These are phyloP conservation scores for Fusarium domesticum DNA, from an alignment of 2,329 filamentous ascomycete species.

Conservation along the genomic window DNA sequence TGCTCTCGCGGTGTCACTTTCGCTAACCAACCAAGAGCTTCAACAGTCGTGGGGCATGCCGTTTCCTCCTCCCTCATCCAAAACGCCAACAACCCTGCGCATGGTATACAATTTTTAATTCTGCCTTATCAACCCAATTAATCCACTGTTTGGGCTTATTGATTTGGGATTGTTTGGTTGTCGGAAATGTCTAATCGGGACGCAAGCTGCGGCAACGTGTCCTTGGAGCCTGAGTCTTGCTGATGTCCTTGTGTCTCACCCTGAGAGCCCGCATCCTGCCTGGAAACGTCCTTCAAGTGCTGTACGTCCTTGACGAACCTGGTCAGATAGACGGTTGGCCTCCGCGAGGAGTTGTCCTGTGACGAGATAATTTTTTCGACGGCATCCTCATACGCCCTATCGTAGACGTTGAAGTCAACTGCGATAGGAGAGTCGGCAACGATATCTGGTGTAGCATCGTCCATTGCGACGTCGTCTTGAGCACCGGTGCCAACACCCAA, in stretches of 20 bases:
- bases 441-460: constrained; percentile 43
- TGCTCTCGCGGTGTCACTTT: constrained; percentile 6
- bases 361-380: constrained; percentile 67
- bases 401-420: constrained; percentile 84
- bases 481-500: constrained; percentile 73
- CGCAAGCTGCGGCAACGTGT: constrained; percentile 21
- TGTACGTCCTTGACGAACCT: constrained; percentile 46
- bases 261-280: constrained; percentile 32
- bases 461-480: constrained; percentile 43
- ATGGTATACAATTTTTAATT: constrained; percentile 2
- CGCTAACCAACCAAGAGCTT: constrained; percentile 1
- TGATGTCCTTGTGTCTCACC: constrained; percentile 2
- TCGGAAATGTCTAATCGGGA: constrained; percentile 23
- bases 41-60: constrained; percentile 1
- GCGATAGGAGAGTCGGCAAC: constrained; percentile 83
- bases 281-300: constrained; percentile 37
- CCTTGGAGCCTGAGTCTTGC: constrained; percentile 12
- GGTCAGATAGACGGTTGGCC: constrained; percentile 49
- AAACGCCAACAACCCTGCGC: constrained; percentile 4
- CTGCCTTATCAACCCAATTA: background rate
- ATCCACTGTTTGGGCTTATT: background rate
- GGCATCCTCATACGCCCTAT: constrained; percentile 73
- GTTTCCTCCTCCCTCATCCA: background rate
- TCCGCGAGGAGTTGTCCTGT: constrained; percentile 35
- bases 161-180: constrained; percentile 2